Percentiles rank a stretch among this genome's conserved stretches.
These are phyloP conservation scores for Aschersonia sp. DNA, from an alignment of 2,329 filamentous ascomycete species.

Conservation along the genomic window DNA sequence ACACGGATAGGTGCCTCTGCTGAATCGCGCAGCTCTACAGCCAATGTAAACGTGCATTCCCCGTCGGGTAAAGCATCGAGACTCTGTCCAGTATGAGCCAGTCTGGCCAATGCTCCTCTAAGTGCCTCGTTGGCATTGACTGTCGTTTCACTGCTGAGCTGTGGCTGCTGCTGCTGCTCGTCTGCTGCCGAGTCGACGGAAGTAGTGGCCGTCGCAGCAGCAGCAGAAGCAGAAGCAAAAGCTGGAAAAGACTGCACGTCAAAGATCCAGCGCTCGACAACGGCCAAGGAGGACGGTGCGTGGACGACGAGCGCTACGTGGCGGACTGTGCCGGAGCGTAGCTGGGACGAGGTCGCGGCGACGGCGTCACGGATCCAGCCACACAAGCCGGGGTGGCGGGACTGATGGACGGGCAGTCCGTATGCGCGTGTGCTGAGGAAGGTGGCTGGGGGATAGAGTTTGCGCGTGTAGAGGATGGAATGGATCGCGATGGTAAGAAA, in stretches of 20 bases:
- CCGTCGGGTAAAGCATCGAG: conserved; percentile 43
- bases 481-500: conserved; percentile 77
- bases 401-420: conserved; percentile 74
- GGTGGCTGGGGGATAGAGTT: conserved; percentile 61
- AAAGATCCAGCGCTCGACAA: conserved; percentile 49
- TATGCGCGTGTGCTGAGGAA: conserved; percentile 72
- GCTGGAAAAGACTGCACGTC: conserved; percentile 37
- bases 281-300: conserved; percentile 18
- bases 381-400: conserved; percentile 73
- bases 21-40: conserved; percentile 54
- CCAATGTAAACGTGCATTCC: conserved; percentile 58
- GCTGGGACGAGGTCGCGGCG: conserved; percentile 52
- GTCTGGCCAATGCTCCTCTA: conserved; percentile 47
- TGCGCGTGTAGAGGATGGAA: conserved; percentile 71
- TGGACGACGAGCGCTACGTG: conserved; percentile 35
- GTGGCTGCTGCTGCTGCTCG: conserved; percentile 23
- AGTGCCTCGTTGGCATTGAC: conserved; percentile 58
- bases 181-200: conserved; percentile 9
- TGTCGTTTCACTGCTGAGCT: neutral
- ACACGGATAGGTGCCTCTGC: conserved; percentile 43
- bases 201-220: conserved; percentile 9
- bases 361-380: conserved; percentile 75
- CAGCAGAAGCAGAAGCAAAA: conserved; percentile 11
- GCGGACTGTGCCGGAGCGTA: conserved; percentile 39
- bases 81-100: conserved; percentile 44